Percentiles rank a stretch among this genome's conserved stretches.
These are phyloP conservation scores for Penicillium italicum DNA, from an alignment of 2,329 filamentous ascomycete species.

Conservation along the genomic window DNA sequence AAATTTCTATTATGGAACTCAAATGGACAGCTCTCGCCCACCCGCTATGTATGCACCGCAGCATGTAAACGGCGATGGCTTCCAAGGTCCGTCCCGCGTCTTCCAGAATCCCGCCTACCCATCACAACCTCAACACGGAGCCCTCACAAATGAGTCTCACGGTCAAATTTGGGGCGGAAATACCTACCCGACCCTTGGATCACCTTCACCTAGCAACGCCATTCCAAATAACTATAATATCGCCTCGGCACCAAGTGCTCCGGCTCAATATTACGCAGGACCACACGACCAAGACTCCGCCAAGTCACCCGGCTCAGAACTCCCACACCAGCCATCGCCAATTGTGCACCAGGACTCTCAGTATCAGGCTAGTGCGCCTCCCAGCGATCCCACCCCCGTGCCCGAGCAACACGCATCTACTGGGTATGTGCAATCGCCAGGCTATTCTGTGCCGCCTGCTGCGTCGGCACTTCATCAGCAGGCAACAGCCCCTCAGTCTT, in stretches of 20 bases:
- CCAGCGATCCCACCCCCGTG: constrained; percentile 6
- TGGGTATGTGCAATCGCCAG: constrained; percentile 15
- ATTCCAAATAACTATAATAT: constrained; percentile 9
- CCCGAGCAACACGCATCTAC: constrained; percentile 15
- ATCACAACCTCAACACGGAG: constrained; percentile 11
- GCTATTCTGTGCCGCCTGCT: constrained; percentile 14
- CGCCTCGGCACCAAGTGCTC: constrained; percentile 5
- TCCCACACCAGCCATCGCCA: constrained; percentile 19
- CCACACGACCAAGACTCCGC: constrained; percentile 11
- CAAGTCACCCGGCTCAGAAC: constrained; percentile 12
- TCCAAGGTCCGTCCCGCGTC: constrained; percentile 9
- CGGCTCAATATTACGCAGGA: constrained; percentile 17
- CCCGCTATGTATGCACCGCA: constrained; percentile 15
- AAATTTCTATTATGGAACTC: constrained; percentile 24
- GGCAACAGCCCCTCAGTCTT: constrained; percentile 17
- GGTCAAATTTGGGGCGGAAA: constrained; percentile 15
- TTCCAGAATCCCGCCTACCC: constrained; percentile 13
- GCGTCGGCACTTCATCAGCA: constrained; percentile 14
- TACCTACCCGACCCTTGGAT: constrained; percentile 20
- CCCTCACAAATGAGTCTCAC: constrained; percentile 11
- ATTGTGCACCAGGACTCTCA: constrained; percentile 20
- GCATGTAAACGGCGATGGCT: constrained; percentile 7
- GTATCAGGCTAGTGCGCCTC: constrained; percentile 18
- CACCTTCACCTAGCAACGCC: constrained; percentile 13
- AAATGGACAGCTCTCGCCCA: constrained; percentile 11